phyloP scores from a whole-genome alignment of 768 basidiomycete species.

The Pleurotus eryngii region DNA sequence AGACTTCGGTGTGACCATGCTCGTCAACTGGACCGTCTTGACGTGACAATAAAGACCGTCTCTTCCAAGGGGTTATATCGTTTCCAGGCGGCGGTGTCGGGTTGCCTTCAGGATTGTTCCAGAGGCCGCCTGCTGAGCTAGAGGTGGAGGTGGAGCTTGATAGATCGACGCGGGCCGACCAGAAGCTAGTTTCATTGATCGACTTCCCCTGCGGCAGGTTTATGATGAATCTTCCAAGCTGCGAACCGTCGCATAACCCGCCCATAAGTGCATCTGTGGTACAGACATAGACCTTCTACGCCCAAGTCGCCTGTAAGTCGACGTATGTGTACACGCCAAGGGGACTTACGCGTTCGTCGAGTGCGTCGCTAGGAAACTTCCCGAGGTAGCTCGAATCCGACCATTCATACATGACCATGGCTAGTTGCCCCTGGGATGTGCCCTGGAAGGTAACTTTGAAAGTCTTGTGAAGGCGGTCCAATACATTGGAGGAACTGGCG shows the following conservation, averaged over 20 bases:
- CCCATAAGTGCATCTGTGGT: constrained; percentile 74
- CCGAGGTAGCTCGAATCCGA: constrained; percentile 82
- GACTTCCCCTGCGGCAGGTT: constrained; percentile 60
- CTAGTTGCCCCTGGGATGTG: constrained; percentile 79
- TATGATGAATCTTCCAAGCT: constrained; percentile 91
- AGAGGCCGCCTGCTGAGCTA: constrained; percentile 32
- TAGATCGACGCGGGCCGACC: constrained; percentile 80
- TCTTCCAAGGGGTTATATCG: constrained; percentile 42
- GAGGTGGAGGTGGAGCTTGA: constrained; percentile 15
- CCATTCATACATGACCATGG: constrained; percentile 98
- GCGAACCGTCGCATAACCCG: constrained; percentile 62
- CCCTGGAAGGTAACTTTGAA: constrained; percentile 71
- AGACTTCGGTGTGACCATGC: constrained; percentile 24
- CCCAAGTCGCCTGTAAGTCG: too few relatives aligned
- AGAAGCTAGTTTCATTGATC: constrained; percentile 78
- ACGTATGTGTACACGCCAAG: too few relatives aligned
- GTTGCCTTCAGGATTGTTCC: constrained; percentile 61
- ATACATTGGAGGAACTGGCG: constrained; percentile 12
- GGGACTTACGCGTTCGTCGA: too few relatives aligned
- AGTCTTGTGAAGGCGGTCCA: constrained; percentile 5
- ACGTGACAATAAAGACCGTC: constrained; percentile 12
- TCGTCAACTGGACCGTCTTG: constrained; percentile 47
- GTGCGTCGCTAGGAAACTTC: constrained; percentile 39
- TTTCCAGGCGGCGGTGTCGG: constrained; percentile 50
- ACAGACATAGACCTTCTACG: constrained; percentile 89